Base-by-base conservation (phyloP, 768 basidiomycete genomes). In the Strobilomyces echinocephalus region DNA sequence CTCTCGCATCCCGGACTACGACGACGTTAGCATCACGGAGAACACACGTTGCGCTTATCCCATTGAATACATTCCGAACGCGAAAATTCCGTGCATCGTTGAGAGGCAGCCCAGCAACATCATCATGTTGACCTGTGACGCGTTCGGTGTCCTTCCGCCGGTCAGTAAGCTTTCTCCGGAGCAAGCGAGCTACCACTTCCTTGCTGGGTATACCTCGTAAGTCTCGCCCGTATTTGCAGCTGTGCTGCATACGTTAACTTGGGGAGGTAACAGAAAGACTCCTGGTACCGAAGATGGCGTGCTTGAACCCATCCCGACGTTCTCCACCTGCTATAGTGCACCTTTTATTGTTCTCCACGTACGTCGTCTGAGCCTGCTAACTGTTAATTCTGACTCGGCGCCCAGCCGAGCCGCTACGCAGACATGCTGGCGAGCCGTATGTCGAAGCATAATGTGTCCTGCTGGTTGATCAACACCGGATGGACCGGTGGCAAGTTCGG, bases 21-120 rank as follows among this genome's bases (percentile, higher is more conserved):
- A 97, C 70, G 97, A 98, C 67, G 79, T 93, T 61, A 79, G 85
- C 71, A 98, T 98, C 73, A 99, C 97, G 11, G 97, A 99, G 75
- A 99, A 99, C 79, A 99, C 97, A 24, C 92, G 97, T 46, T 99
- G 97, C 72, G 95, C 95, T 26, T 98, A 99, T 75, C 95, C 97
- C 10, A 99, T 99, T 71, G 95, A 99, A 68, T 91, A 77, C 76
- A 98, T 99, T 61, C 85, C 90, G 57, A 95, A 97, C 68, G 95
- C 95, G 54, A 82, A 89, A 72, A 91, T 98, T 63, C 95, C 95
- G 26, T 98, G 95, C 74, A 63, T 83, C 40, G 89, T 92, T 63
- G 77, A 88, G 61, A 78, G 79, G 41, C 95, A 97, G 72, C 95
- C 95, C 24, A 87, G 80, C 67, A 97, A 92, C 73, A 95, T 94